Base-by-base conservation (phyloP, 768 basidiomycete genomes). In the button mushroom (Agaricus bisporus) region DNA sequence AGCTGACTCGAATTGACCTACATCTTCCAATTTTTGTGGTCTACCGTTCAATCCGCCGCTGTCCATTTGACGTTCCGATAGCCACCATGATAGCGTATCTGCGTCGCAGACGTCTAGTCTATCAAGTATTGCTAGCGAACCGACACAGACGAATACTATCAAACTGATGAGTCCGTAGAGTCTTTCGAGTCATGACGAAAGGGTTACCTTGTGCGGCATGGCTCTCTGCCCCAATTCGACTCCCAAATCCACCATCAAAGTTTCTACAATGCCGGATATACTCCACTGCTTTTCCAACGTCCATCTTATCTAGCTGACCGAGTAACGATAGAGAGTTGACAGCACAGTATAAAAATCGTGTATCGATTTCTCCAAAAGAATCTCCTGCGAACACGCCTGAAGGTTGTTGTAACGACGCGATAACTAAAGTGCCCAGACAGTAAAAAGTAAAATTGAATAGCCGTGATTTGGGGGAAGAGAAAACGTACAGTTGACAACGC, bases 21-120 rank as follows among this genome's bases (percentile, higher is more conserved):
- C 97, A 64, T 98, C 95, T 70, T 94, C 91, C 32, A 98, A 73
- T 70, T 99, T 99, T 66, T 99, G 92, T 9, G 97, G 97, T n/a
- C 97, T 77, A 0, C 95, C 97, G 60, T 98, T 98, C 55, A 99
- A 72, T 0, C 97, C 97, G 7, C 97, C 97, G 61, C 81, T 92
- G 0, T 94, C 88, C 11, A 97, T 74, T 65, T 99, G 97, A 6
- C 97, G 77, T 64, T 98, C 97, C 5, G 89, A 80, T 3, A 99
- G 70, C 97, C 97, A 98, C 87, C 91, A 95, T 2, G 76, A 87
- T 1, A 98, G 71, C 26, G 82, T 88, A n/a, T 89, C 79, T 2
- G 73, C 64, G 62, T 98, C 92, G 3, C 95, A 78, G 28, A 77
- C 76, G 60, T 97, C 89, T 12, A 98, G 70, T 44, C 84, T 69